Evolutionary conservation across 306 rosid genomes (phyloP), one percentile per base, ranked within the genome.

Genomic region (Fagus crenata): DNA sequence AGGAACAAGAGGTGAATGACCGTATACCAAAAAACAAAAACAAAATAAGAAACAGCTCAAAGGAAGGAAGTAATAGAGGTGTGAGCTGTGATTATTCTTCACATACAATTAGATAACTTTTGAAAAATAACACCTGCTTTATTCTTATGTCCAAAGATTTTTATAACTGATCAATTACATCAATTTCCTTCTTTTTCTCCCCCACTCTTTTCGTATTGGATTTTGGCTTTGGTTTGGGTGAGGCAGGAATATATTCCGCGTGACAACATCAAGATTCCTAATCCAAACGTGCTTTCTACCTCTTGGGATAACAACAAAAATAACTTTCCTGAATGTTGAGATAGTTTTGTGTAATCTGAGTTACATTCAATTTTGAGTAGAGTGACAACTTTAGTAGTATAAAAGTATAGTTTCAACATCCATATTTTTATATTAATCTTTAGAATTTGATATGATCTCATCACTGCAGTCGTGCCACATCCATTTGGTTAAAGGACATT

Each of bases 201-300:
- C 32, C 9, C 63, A 2, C 7, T 18, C 35, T 28, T 8, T 28
- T 58, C 11, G 13, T 28, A 18, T 58, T 58, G 18, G 36, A 7
- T 18, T 28, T 31, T 28, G 15, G 40, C 13, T 32, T 18, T 5
- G 37, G 6, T 33, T 41, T 12, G 7, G 8, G 8, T 22, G 54
- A 43, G 54, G 55, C 39, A 5, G 8, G 73, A 42, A 43, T 69
- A 69, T 69, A 69, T 69, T 43, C 73, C 53, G 53, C 73, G 6
- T 69, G 73, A 64, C 70, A 3, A 64, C 70, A 3, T 17, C 7
- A 37, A 35, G 70, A 64, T 64, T 64, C 49, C 70, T 64, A 2
- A 61, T 61, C 41, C 17, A 61, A 4, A 61, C 68, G 15, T 35
- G 22, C 69, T 35, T 63, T 33, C 5, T 3, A 6, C 70, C 12